A percentile compares a stretch with the other conserved stretches of the same genome.
Evolutionary conservation across 73 alveolate genomes (phyloP).

Genomic region (Durusdinium trenchii): DNA sequence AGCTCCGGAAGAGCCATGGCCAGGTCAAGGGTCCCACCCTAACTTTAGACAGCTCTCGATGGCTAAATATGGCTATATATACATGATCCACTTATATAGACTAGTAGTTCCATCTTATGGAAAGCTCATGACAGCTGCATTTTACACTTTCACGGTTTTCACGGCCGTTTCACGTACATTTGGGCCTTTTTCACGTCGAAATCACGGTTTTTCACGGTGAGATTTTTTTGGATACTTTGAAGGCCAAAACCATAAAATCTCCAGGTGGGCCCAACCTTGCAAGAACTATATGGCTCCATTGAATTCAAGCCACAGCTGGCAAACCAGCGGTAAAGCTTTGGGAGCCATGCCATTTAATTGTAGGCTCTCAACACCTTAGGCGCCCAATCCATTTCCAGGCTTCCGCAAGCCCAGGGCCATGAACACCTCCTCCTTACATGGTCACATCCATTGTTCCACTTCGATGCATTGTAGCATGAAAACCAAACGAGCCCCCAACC

Average conservation of each 20-base stretch:
- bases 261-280: background rate
- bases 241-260: background rate
- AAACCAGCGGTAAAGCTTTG: background rate
- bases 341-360: background rate
- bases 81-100: background rate
- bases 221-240: background rate
- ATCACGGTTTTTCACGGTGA: conserved; percentile 28
- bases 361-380: background rate
- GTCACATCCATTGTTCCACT: no score
- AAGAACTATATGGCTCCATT: background rate
- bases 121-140: background rate
- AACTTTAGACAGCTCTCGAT: background rate
- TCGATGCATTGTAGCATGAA: no score
- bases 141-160: background rate
- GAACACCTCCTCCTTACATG: background rate
- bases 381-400: background rate
- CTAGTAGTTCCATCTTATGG: no score
- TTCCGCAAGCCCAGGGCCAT: background rate
- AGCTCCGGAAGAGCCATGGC: background rate
- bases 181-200: background rate
- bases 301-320: background rate
- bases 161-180: background rate
- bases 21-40: background rate
- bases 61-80: background rate
- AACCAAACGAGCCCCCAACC: no score